Base-by-base conservation (phyloP, 2,329 filamentous ascomycete species). In the Dactylellina haptotyla region DNA sequence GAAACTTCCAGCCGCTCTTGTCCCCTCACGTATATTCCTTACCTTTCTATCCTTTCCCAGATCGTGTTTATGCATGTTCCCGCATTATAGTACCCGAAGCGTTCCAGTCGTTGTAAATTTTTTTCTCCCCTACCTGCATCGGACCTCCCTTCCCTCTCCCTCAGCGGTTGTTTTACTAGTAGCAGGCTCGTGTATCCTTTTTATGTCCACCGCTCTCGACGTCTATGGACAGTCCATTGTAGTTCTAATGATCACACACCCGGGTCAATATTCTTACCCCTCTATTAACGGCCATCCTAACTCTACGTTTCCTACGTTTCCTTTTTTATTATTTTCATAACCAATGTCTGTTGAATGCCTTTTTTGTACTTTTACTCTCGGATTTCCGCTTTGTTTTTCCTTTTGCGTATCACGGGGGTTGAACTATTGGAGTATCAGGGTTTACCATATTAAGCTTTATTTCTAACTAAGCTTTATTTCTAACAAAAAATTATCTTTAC, bases 301-400 rank as follows among this genome's bases (percentile, higher is more conserved):
- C n/a, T 53, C 34, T 43, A 34, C 18, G 37, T 34, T 48, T 45
- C 48, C 57, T n/a, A n/a, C n/a, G n/a, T n/a, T n/a, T n/a, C n/a
- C n/a, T n/a, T n/a, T n/a, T 56, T 48, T 57, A 12, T 45, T 23
- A 58, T 34, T n/a, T n/a, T n/a, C n/a, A n/a, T n/a, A n/a, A n/a
- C n/a, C n/a, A n/a, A n/a, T n/a, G n/a, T n/a, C n/a, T n/a, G n/a
- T n/a, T n/a, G n/a, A n/a, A n/a, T n/a, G n/a, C n/a, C n/a, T n/a
- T n/a, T 37, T 61, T 71, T 66, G 57, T 69, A 64, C 51, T 63
- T 64, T 59, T 74, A 69, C 30, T 53, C 53, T 5, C 51, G 14
- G 10, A 18, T 70, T 59, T 69, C 53, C 30, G 48, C 43, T 67
- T 45, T 56, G n/a, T 48, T 53, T 28, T 54, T 53, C 23, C 57